A percentile compares a stretch with the other conserved stretches of the same genome.
Conservation (phyloP, 345 rosid species). For the Hibiscus tridactylites region DNA sequence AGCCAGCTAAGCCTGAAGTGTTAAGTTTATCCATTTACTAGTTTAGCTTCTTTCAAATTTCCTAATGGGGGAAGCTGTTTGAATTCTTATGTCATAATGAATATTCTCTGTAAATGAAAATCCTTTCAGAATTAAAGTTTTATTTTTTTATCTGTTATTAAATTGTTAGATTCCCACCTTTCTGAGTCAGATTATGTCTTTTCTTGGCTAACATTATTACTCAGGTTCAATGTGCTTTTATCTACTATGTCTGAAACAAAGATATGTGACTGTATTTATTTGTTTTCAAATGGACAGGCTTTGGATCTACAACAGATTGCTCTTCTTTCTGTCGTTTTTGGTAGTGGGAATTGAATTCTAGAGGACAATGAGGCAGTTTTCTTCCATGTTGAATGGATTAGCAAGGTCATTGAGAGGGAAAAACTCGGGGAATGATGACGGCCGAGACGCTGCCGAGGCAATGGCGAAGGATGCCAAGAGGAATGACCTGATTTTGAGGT, state of each 20-base stretch:
- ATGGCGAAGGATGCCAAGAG: constrained; percentile 78
- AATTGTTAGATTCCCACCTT: constrained; percentile 25
- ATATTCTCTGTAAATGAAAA: constrained; percentile 23
- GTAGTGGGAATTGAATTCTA: constrained; percentile 4
- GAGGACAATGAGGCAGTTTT: constrained; percentile 57
- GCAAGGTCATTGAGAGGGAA: constrained; percentile 55
- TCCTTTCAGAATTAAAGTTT: constrained; percentile 22
- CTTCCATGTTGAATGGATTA: constrained; percentile 77
- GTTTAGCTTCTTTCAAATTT: constrained; percentile 13
- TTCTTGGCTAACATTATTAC: constrained; percentile 13
- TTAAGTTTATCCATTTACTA: constrained; percentile 6
- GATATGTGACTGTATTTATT: constrained; percentile 4
- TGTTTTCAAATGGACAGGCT: constrained; percentile 16
- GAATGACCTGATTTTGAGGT: constrained; percentile 55
- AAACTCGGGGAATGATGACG: constrained; percentile 35
- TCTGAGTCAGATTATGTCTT: constrained; percentile 37
- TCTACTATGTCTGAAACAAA: constrained; percentile 26
- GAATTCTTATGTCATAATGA: constrained; percentile 32
- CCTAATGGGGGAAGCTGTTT: constrained; percentile 15
- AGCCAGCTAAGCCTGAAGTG: constrained; percentile 10
- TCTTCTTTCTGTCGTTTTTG: no score
- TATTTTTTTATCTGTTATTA: constrained; percentile 23
- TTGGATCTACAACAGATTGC: constrained; percentile 11
- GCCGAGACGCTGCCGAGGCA: constrained; percentile 51
- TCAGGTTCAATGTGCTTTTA: constrained; percentile 17